Percentiles rank a stretch among this genome's conserved stretches.
phyloP scores from a whole-genome alignment of 257 asterid genomes.

The Solanum chiquidenum region DNA sequence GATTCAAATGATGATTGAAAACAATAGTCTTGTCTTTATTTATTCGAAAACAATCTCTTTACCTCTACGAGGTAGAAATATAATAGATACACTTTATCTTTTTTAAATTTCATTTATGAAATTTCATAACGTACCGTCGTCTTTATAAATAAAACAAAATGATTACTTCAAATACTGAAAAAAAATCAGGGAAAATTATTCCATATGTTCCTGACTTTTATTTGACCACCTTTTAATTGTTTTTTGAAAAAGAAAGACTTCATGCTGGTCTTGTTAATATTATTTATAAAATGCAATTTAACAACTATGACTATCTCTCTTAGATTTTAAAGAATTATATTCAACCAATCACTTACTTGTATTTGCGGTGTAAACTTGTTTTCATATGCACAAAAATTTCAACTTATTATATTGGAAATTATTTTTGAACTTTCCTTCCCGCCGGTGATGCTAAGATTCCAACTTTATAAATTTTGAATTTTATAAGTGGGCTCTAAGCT shows the following conservation, averaged over 20 bases:
- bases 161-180: not conserved
- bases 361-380: not conserved
- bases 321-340: not conserved
- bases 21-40: not conserved
- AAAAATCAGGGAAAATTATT: not conserved
- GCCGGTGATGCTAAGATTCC: not conserved
- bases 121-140: too few relatives aligned
- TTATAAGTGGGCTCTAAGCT: not conserved
- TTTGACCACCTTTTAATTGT: not conserved
- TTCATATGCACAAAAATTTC: not conserved
- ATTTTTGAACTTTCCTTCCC: not conserved
- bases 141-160: too few relatives aligned
- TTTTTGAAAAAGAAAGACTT: not conserved
- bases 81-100: too few relatives aligned
- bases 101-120: too few relatives aligned
- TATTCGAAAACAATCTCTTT: too few relatives aligned
- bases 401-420: not conserved
- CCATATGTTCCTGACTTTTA: not conserved
- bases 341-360: not conserved
- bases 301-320: not conserved
- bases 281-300: not conserved
- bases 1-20: not conserved
- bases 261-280: not conserved
- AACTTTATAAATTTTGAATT: not conserved
- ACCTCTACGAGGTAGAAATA: not conserved